Conservation (phyloP, 306 rosid species). For the Dryas drummondii region DNA sequence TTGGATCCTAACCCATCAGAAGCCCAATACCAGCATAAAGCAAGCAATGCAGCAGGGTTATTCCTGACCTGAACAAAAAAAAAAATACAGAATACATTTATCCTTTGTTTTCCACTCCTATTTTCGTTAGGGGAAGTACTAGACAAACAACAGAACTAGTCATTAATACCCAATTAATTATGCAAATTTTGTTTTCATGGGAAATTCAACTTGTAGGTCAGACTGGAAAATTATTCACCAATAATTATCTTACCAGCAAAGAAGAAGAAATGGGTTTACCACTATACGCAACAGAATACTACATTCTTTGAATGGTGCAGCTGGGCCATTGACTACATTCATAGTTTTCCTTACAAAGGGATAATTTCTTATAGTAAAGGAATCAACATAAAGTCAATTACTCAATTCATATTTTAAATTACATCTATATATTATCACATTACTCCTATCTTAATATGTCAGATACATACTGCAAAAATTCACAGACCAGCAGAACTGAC, state of each 20-base stretch:
- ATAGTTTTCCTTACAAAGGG: neutral
- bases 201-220: neutral
- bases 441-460: neutral
- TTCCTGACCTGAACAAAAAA: constrained; percentile 51
- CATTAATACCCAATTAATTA: neutral
- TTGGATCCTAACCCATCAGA: constrained; percentile 93
- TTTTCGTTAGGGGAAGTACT: neutral
- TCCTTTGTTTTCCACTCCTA: neutral
- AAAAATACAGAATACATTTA: neutral
- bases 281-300: neutral
- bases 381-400: neutral
- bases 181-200: neutral
- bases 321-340: neutral
- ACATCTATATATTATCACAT: neutral
- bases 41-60: constrained; percentile 95
- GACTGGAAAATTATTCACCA: neutral
- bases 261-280: neutral
- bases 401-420: neutral
- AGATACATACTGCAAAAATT: neutral
- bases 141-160: neutral
- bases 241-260: neutral
- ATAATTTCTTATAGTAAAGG: neutral
- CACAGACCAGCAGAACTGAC: neutral
- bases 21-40: constrained; percentile 97
- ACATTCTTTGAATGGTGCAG: neutral